Base-by-base conservation (phyloP, 495 filamentous ascomycete species). In the Neurospora sp. region DNA sequence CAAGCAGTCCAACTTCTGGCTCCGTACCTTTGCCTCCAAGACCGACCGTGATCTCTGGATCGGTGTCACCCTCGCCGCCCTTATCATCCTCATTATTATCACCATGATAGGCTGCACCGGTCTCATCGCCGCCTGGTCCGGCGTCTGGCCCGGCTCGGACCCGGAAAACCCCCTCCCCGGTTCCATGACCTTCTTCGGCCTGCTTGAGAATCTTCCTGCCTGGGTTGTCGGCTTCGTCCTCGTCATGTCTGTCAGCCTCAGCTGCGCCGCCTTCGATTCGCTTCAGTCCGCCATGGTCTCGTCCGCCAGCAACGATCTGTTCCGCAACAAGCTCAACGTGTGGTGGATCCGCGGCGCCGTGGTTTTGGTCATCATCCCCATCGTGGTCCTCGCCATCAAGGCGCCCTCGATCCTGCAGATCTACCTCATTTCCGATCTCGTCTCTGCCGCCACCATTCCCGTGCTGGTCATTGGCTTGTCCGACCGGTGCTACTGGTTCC, bases 231-330 rank as follows among this genome's bases (percentile, higher is more conserved):
- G 92, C 69, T 86, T 94, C 69, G 89, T 93, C 4, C 82, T 94
- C 10, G 86, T 93, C 74, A 92, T 94, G 91, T 87, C 91, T 0
- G 89, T 93, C 12, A 87, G 87, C 18, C 84, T 94, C 69, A 89
- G 86, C 76, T 92, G 90, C 1, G 90, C 92, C 2, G 90, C 91
- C 3, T 93, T 93, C 71, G 91, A 94, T 80, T 88, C 85, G 71
- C 83, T 93, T 42, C 91, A 93, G 79, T 89, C 89, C 1, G 90
- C 92, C 65, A 94, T 93, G 90, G 89, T 93, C 1, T 91, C 89
- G 7, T 89, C 89, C 0, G 88, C 88, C 20, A 91, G 89, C 71
- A 93, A 93, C 78, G 91, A 94, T 76, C 73, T 94, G n/a, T 93
- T 93, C 83, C 88, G 90, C 61, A 93, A 93, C 83, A 86, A 84